These are phyloP conservation scores for Nothomitra cinnamomea DNA, from an alignment of 2,329 filamentous ascomycete species.

Conservation along the genomic window DNA sequence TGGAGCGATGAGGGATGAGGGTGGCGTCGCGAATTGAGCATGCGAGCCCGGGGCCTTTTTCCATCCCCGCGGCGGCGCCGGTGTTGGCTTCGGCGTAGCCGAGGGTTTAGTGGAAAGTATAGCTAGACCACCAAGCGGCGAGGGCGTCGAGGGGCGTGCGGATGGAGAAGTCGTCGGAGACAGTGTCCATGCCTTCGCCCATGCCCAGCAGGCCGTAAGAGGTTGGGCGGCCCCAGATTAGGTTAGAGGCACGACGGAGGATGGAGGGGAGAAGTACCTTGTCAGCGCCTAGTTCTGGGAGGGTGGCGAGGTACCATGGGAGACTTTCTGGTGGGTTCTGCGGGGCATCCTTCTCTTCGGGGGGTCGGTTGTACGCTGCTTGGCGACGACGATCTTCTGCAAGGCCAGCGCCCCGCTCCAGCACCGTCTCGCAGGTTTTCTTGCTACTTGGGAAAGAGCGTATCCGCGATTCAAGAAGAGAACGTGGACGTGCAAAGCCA, in stretches of 20 bases:
- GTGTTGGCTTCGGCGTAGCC: slow-evolving; percentile 27
- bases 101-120: slow-evolving; percentile 49
- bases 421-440: slow-evolving; percentile 53
- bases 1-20: slow-evolving; percentile 55
- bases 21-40: slow-evolving; percentile 50
- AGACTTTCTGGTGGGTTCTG: slow-evolving; percentile 43
- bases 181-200: slow-evolving; percentile 61
- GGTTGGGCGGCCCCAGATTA: slow-evolving; percentile 72
- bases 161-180: slow-evolving; percentile 72
- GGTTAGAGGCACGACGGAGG: slow-evolving; percentile 71
- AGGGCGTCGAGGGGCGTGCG: slow-evolving; percentile 78
- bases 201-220: slow-evolving; percentile 43
- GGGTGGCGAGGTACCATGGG: slow-evolving; percentile 55
- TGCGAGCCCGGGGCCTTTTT: slow-evolving; percentile 26
- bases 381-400: slow-evolving; percentile 15
- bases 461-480: slow-evolving; percentile 62
- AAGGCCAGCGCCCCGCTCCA: slow-evolving; percentile 69
- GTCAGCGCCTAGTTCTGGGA: slow-evolving; percentile 67
- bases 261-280: slow-evolving; percentile 63
- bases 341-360: slow-evolving; percentile 26
- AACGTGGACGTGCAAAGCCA: slow-evolving; percentile 79
- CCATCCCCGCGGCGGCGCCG: slow-evolving; percentile 21
- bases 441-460: slow-evolving; percentile 46
- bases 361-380: slow-evolving; percentile 23
- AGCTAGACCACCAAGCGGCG: slow-evolving; percentile 77